Evolutionary conservation across 495 filamentous ascomycete genomes (phyloP), one percentile per base, ranked within the genome.

Genomic region (Hyaloscypha finlandica): DNA sequence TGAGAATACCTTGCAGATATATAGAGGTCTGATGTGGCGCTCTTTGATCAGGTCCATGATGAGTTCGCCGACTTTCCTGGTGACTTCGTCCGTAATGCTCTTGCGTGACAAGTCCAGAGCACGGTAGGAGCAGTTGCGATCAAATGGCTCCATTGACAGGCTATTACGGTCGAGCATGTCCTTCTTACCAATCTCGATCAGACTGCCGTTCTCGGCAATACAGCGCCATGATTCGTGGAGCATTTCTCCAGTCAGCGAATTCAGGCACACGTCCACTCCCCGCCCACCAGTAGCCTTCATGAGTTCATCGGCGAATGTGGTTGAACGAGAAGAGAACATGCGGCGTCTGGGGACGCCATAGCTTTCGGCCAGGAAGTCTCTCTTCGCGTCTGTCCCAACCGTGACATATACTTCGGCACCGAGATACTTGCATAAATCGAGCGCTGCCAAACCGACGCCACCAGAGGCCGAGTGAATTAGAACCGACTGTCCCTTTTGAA

Each of bases 231-330:
- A 80, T 63, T 81, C 80, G 8, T 75, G 76, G 12, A 81, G 72
- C 6, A 71, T 72, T 16, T 81, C 77, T 2, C 80, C 81, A 0
- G 74, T 69, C 9, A 90, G 71, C 0, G 84, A 87, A 71, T 90
- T 90, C 11, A 92, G 68, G 6, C 90, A 75, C 0, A 92, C 80
- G 68, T 91, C 88, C 1, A 90, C 85, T 1, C 89, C 88, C 2
- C 69, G 62, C 20, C 82, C 79, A 35, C 74, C 58, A 4, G 85
- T 89, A 22, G 73, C 70, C 0, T 69, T 48, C 42, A 79, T 71
- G 0, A 86, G 53, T 8, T 71, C 79, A n/a, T 74, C 66, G 0
- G 75, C 65, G 51, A 85, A 85, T 0, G 75, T 74, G 0, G 69
- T 63, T 42, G 78, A 73, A 6, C 79, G 68, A 25, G 77, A 81